Percentiles rank a stretch among this genome's conserved stretches.
phyloP scores from a whole-genome alignment of 1,139 yeast species.

The Suhomyces panamericanus region DNA sequence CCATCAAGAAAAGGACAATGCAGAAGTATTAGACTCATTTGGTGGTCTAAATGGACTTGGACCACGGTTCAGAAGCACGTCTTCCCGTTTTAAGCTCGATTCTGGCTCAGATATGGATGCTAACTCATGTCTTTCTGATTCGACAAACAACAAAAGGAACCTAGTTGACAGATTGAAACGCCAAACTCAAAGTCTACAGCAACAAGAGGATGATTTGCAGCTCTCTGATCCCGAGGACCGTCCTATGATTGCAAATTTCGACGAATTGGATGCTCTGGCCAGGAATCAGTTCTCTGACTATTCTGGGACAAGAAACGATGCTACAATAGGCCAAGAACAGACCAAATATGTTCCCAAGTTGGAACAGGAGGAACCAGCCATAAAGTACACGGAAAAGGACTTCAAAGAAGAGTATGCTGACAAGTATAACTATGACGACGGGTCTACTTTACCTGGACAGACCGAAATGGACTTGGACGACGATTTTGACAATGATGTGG shows the following conservation, averaged over 20 bases:
- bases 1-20: neutral
- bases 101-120: neutral
- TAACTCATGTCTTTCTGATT: too few species aligned
- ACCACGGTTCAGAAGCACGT: neutral
- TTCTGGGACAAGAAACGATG: slow-evolving; percentile 5
- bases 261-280: slow-evolving; percentile 18
- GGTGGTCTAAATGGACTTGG: neutral
- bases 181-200: neutral
- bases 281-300: slow-evolving; percentile 2
- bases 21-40: neutral
- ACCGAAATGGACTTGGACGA: slow-evolving; percentile 1
- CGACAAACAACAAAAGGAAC: neutral
- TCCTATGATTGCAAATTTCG: slow-evolving; percentile 23
- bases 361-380: slow-evolving; percentile 8
- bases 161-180: slow-evolving; percentile 2
- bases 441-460: slow-evolving; percentile 5
- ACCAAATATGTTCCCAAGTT: slow-evolving; percentile 16
- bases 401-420: slow-evolving; percentile 18
- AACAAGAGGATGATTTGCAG: neutral
- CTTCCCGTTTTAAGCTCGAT: neutral
- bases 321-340: neutral
- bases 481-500: slow-evolving; percentile 9
- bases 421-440: slow-evolving; percentile 19
- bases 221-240: slow-evolving; percentile 20
- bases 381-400: slow-evolving; percentile 9